Conservation (phyloP, 176 grass and related monocot genomes). For the Oryza meyeriana region DNA sequence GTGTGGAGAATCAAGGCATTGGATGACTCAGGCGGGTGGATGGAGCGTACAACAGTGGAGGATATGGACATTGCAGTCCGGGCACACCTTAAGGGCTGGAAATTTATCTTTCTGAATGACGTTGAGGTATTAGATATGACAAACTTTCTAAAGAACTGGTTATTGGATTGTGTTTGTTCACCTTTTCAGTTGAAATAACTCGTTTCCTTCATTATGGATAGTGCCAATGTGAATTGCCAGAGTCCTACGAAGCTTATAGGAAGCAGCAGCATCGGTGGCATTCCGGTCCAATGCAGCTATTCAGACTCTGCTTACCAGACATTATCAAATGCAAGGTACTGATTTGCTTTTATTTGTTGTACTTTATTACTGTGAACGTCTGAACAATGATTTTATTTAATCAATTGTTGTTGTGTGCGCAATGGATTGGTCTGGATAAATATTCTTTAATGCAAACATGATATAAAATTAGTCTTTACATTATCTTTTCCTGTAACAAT, state of each 20-base stretch:
- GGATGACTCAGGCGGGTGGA: constrained; percentile 90
- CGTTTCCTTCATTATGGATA: constrained; percentile 25
- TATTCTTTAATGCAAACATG: not conserved
- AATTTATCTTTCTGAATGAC: constrained; percentile 91
- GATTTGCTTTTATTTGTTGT: not conserved
- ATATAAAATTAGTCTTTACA: not conserved
- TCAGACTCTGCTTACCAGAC: constrained; percentile 87
- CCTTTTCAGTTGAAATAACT: not conserved
- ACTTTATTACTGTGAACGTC: not conserved
- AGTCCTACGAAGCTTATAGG: constrained; percentile 98
- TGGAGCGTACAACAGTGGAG: constrained; percentile 96
- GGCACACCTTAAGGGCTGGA: constrained; percentile 92
- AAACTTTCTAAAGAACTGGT: not conserved
- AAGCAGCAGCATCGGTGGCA: constrained; percentile 99
- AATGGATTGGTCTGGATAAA: not conserved
- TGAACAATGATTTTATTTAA: not conserved
- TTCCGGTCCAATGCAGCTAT: constrained; percentile 97
- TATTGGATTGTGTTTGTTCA: not conserved
- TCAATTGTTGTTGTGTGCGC: not conserved
- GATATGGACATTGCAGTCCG: constrained; percentile 99
- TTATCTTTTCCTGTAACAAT: not conserved
- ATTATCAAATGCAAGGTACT: constrained; percentile 88
- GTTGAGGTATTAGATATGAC: constrained; percentile 61
- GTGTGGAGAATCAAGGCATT: constrained; percentile 94
- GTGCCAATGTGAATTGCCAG: constrained; percentile 98